These are phyloP conservation scores for Solanum clarkiae DNA, from an alignment of 257 asterid genomes.

Conservation along the genomic window DNA sequence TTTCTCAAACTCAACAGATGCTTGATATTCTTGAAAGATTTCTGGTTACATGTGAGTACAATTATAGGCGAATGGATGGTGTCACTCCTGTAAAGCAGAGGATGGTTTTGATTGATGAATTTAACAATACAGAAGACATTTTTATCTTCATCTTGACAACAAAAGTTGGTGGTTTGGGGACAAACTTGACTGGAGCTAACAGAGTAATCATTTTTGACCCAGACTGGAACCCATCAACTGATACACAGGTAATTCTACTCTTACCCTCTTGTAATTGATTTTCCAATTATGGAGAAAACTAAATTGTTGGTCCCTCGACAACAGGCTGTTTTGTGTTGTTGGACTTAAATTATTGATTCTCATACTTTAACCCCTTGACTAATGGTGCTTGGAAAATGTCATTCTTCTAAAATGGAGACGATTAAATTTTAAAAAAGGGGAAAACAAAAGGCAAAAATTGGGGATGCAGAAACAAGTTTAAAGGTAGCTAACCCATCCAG, in stretches of 20 bases:
- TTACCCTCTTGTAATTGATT: not conserved
- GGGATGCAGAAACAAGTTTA: not conserved
- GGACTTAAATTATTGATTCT: not conserved
- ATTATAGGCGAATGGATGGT: slow-evolving; percentile 95
- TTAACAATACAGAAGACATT: slow-evolving; percentile 66
- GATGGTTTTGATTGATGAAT: slow-evolving; percentile 89
- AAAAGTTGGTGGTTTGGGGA: slow-evolving; percentile 96
- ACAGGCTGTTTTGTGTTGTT: not conserved
- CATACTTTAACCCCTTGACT: not conserved
- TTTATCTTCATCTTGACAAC: slow-evolving; percentile 85
- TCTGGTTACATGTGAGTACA: slow-evolving; percentile 35
- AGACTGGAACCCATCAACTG: slow-evolving; percentile 99
- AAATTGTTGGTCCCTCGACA: not conserved
- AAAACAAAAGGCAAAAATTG: not conserved
- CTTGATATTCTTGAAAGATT: slow-evolving; percentile 90
- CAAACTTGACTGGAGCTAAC: slow-evolving; percentile 93
- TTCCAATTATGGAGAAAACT: not conserved
- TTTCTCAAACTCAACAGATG: slow-evolving; percentile 94
- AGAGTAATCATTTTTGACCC: slow-evolving; percentile 97
- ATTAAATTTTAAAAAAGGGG: not conserved
- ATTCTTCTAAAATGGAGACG: not conserved
- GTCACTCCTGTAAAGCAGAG: slow-evolving; percentile 79
- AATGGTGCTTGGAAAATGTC: not conserved
- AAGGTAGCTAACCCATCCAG: not conserved
- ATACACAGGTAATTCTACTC: slow-evolving; percentile 59